Base-by-base conservation (phyloP, 768 basidiomycete genomes). In the Paxillus ammoniavirescens region DNA sequence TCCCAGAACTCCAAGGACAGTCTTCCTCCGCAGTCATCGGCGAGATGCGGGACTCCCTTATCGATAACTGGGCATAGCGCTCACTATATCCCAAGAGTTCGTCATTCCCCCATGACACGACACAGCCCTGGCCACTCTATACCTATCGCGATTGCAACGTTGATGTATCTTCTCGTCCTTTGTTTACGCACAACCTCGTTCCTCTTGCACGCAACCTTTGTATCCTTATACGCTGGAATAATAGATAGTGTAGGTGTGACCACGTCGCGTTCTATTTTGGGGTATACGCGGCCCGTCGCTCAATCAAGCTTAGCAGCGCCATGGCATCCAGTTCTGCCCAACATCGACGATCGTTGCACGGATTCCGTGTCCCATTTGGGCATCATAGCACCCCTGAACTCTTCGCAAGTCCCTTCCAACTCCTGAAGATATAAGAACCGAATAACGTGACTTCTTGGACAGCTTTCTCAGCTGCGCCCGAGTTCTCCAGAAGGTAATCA, bases 41-140 rank as follows among this genome's bases (percentile, higher is more conserved):
- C 63, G 90, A 92, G 76, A 93, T 95, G 92, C 82, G 92, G 54
- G 92, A 93, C 64, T 84, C 89, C 33, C 77, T 94, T 47, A 90
- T 94, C 69, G 92, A 90, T 78, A 93, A 91, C 75, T 95, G 91
- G 87, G 93, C 93, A 73, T 66, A 66, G 60, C 18, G 47, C 8
- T 92, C 73, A 77, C 43, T 47, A 23, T 26, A 36, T n/a, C 8
- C 8, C 48, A 28, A 15, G 14, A 41, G 13, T 48, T n/a, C 7
- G 13, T 47, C 26, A 26, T 26, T 26, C 6, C 26, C 26, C 18
- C 23, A 15, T 48, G 23, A 9, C 23, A 23, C 35, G 36, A 3
- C 21, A 23, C 18, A n/a, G 42, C 21, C 18, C 42, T 8, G 31
- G 26, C 12, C 26, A 26, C 3, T 45, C 18, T 42, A 54, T 59